These are phyloP conservation scores for Aethionema arabicum DNA, from an alignment of 345 rosid genomes.

Conservation along the genomic window DNA sequence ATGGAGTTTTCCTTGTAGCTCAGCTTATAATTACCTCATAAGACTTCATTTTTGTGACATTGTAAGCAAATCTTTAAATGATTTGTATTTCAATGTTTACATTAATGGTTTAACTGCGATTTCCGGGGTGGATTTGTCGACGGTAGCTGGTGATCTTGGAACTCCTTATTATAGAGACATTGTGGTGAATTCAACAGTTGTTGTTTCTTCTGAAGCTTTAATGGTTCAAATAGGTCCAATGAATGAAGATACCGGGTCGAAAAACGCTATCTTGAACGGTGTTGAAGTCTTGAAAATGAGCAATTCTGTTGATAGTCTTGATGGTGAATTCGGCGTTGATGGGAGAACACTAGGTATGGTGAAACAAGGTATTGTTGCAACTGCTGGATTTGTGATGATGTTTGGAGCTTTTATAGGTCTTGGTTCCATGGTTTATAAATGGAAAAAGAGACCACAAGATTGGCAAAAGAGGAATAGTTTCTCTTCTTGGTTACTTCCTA, in stretches of 20 bases:
- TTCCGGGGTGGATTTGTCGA: constrained; percentile 61
- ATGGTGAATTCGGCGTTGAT: constrained; percentile 70
- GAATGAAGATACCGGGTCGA: constrained; percentile 46
- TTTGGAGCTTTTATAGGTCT: constrained; percentile 78
- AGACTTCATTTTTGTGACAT: constrained; percentile 79
- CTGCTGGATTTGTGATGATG: constrained; percentile 77
- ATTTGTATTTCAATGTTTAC: constrained; percentile 71
- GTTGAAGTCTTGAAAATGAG: constrained; percentile 72
- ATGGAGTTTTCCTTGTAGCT: constrained; percentile 57
- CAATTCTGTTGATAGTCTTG: constrained; percentile 63
- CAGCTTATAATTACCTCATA: constrained; percentile 52
- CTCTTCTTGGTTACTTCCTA: constrained; percentile 78
- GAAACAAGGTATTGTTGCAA: constrained; percentile 50
- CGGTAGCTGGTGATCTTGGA: constrained; percentile 44
- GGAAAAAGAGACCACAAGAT: constrained; percentile 78
- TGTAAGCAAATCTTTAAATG: constrained; percentile 55
- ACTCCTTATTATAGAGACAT: constrained; percentile 64
- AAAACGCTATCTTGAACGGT: constrained; percentile 68
- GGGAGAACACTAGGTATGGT: constrained; percentile 35
- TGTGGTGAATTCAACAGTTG: constrained; percentile 52
- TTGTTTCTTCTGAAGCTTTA: constrained; percentile 38
- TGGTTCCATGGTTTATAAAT: constrained; percentile 71
- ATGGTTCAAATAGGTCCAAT: constrained; percentile 57
- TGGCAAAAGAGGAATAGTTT: constrained; percentile 79
- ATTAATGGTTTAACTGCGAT: constrained; percentile 56